Evolutionary conservation across 2,329 filamentous ascomycete species (phyloP).

Genomic region (Xylariaceae sp.): DNA sequence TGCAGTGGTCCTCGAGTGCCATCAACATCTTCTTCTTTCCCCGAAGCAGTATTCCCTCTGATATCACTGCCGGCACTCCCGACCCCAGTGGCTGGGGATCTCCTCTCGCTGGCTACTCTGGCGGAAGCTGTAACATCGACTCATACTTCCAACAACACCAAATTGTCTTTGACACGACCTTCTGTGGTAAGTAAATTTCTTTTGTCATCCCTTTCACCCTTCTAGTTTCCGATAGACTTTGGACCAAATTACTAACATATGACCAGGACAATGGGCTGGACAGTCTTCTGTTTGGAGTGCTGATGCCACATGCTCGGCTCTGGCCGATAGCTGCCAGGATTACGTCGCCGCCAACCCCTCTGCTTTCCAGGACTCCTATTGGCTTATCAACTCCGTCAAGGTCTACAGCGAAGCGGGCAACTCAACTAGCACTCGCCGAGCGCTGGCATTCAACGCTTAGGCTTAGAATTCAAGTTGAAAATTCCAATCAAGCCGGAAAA

Average conservation of each 20-base stretch:
- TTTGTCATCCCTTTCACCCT: too few species aligned
- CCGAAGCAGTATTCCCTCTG: constrained; percentile 57
- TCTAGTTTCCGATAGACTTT: too few species aligned
- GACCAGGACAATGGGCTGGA: constrained; percentile 84
- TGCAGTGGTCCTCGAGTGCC: constrained; percentile 68
- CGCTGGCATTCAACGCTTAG: constrained; percentile 22
- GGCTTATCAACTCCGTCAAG: constrained; percentile 69
- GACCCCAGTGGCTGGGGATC: constrained; percentile 65
- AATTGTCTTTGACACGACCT: constrained; percentile 77
- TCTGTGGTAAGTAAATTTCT: too few species aligned
- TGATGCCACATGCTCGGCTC: constrained; percentile 53
- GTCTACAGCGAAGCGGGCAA: constrained; percentile 44
- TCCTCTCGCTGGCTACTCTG: constrained; percentile 65
- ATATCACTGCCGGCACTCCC: constrained; percentile 57
- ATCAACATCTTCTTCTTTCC: constrained; percentile 85
- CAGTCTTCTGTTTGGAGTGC: constrained; percentile 59
- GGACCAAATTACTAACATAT: too few species aligned
- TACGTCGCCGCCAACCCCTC: constrained; percentile 69
- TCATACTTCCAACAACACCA: constrained; percentile 66
- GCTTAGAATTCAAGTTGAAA: constrained; percentile 3
- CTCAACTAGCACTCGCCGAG: constrained; percentile 7
- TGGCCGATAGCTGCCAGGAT: constrained; percentile 62
- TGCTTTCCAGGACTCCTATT: constrained; percentile 71
- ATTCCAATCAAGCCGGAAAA: too few species aligned
- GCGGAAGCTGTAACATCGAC: constrained; percentile 66